Conservation (phyloP, 73 alveolate genomes). For the Breviolum minutum region DNA sequence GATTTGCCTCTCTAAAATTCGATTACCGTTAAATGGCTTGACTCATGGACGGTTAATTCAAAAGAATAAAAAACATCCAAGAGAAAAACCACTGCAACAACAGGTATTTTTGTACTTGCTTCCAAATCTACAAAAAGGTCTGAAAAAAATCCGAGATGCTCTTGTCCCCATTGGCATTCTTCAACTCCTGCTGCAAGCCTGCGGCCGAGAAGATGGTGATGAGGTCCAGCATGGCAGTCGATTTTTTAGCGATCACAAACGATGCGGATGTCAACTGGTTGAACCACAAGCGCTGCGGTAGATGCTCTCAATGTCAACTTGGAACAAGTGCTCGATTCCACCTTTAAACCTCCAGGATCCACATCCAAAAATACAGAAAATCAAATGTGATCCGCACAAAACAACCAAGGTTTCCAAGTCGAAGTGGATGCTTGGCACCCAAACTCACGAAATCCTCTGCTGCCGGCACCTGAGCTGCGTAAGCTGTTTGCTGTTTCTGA, state of each 20-base stretch:
- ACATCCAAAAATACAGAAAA: neutral
- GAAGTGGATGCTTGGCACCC: neutral
- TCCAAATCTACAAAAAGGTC: neutral
- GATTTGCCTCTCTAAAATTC: no score
- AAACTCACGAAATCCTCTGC: neutral
- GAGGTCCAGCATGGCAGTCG: constrained; percentile 72
- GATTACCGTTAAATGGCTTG: no score
- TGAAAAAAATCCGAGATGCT: neutral
- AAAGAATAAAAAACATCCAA: no score
- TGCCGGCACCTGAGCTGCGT: neutral
- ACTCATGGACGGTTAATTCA: no score
- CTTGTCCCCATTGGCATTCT: constrained; percentile 37
- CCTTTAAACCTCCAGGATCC: neutral
- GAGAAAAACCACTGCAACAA: no score
- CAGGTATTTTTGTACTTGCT: no score
- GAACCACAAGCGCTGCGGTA: neutral
- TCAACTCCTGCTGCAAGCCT: constrained; percentile 92
- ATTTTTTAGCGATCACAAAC: no score
- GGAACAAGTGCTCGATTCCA: neutral
- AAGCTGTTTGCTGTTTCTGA: no score
- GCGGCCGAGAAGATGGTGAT: constrained; percentile 93
- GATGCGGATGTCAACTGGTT: neutral
- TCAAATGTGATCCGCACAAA: neutral
- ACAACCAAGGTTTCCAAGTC: neutral
- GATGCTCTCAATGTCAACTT: neutral